Base-by-base conservation (phyloP, 2,329 filamentous ascomycete species). In the Diaporthe longicolla region DNA sequence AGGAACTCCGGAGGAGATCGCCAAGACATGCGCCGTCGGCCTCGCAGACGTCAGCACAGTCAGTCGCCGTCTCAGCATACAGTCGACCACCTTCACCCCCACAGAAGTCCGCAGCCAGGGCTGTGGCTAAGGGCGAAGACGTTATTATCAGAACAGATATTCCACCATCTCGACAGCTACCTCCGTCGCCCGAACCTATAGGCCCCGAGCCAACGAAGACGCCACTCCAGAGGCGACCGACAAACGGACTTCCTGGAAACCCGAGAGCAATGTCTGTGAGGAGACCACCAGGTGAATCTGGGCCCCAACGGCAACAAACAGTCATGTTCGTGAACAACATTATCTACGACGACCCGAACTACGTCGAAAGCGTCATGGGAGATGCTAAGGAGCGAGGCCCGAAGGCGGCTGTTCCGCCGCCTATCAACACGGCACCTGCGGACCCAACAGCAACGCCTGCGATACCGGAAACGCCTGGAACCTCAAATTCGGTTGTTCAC, bases 311-410 rank as follows among this genome's bases (percentile, higher is more conserved):
- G 70, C 81, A 86, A 32, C 85, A 87, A 73, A 90, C 86, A 5
- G 85, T 90, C 59, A 87, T 91, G 85, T 86, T 89, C 71, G 80
- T 91, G 66, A 90, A 89, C 74, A 84, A 87, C 66, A 89, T 90
- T 71, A 83, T 88, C 48, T 90, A 90, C 75, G 83, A 90, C 71
- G 83, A 91, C 72, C 88, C 89, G 0, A 80, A 78, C 37, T 80
- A 82, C 1, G 87, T 91, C 2, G 82, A 86, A 69, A 84, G 83
- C 32, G 88, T 90, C 74, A 85, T 90, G 48, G 83, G 86, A 40
- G 84, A 81, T 15, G 85, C 83, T 4, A 82, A 83, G 24, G 82
- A 82, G 32, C 81, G 80, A 29, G 79, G 79, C 24, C 68, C 73
- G 9, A 80, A 79, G 5, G 45, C 75, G 21, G 71, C 76, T 21